Base-by-base conservation (phyloP, 192 early-diverging fungal genomes). In the Umbelopsis sp. region DNA sequence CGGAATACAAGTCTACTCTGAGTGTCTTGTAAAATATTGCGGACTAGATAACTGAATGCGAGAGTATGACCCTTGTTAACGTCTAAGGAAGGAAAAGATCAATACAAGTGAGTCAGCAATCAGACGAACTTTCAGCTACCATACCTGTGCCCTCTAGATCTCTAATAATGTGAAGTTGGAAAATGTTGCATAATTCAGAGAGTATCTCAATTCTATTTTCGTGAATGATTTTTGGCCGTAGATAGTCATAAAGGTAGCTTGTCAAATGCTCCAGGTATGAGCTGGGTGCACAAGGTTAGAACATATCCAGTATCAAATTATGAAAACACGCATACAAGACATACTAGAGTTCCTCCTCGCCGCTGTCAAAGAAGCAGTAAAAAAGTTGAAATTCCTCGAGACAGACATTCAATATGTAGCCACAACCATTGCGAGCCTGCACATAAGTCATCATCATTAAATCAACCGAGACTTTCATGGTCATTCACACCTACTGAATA, bases 1-100 rank as follows among this genome's bases (percentile, higher is more conserved):
- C 95, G 86, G 82, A 96, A 98, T 7, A 91, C 92, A 35, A 98
- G 87, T 16, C 95, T 76, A 66, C 88, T 86, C 76, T 98, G 97
- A 5, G 95, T 79, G 82, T 97, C 97, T 78, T 95, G 84, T 51
- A 98, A 76, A 58, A 98, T 91, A 66, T 91, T 86, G 35, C 83
- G 84, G 25, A 94, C 89, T n/a, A 92, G 86, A 64, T 91, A 81
- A 68, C 91, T 86, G 51, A 89, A 88, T 21, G 76, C 79, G 4
- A 90, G 73, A 37, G 81, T 49, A 44, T 37, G 47, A 4, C 20
- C 68, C 13, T 52, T 53, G 16, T 69, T 41, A 23, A 50, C 73
- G 80, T 27, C 72, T 80, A 48, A 74, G 64, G 46, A 80, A 73
- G 41, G 71, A 78, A 49, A 73, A 16, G 5, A 25, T 27, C 16